Evolutionary conservation across 805 yeast genomes (phyloP).

Genomic region (Lipomyces lipofer): DNA sequence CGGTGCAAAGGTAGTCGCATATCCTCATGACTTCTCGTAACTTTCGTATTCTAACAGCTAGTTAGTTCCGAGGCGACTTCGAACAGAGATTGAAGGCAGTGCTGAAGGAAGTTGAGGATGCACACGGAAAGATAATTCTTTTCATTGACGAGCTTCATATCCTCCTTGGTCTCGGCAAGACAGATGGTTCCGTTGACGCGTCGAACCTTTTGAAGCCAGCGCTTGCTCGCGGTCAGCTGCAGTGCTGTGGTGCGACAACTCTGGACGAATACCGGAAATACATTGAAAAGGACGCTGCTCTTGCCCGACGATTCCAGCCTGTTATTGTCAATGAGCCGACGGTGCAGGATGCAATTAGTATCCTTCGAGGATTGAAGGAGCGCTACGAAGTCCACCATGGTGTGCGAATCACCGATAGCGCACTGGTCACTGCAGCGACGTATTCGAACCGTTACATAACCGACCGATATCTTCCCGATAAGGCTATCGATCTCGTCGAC

Average conservation of each 20-base stretch:
- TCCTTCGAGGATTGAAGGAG: conserved; percentile 89
- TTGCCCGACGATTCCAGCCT: conserved; percentile 91
- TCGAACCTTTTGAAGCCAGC: conserved; percentile 91
- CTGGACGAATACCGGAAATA: conserved; percentile 88
- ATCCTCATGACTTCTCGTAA: not conserved
- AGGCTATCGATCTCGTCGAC: conserved; percentile 94
- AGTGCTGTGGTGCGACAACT: conserved; percentile 96
- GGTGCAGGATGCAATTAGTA: conserved; percentile 87
- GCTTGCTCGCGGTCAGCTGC: conserved; percentile 85
- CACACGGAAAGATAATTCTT: conserved; percentile 71
- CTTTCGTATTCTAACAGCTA: not conserved
- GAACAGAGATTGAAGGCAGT: conserved; percentile 85
- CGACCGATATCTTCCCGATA: conserved; percentile 89
- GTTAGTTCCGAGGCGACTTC: conserved; percentile 81
- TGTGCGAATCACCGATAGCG: conserved; percentile 88
- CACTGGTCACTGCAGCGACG: conserved; percentile 90
- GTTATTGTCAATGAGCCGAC: conserved; percentile 84
- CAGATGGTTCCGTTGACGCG: conserved; percentile 95
- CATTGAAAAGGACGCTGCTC: conserved; percentile 94
- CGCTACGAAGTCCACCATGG: conserved; percentile 97
- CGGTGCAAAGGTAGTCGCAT: conserved; percentile 66
- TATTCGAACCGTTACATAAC: conserved; percentile 87
- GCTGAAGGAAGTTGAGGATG: conserved; percentile 78
- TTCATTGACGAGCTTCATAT: conserved; percentile 91
- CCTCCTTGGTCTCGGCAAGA: conserved; percentile 85